Evolutionary conservation across 2,329 filamentous ascomycete species (phyloP), one percentile per base, ranked within the genome.

Genomic region (Eutypella sp.): DNA sequence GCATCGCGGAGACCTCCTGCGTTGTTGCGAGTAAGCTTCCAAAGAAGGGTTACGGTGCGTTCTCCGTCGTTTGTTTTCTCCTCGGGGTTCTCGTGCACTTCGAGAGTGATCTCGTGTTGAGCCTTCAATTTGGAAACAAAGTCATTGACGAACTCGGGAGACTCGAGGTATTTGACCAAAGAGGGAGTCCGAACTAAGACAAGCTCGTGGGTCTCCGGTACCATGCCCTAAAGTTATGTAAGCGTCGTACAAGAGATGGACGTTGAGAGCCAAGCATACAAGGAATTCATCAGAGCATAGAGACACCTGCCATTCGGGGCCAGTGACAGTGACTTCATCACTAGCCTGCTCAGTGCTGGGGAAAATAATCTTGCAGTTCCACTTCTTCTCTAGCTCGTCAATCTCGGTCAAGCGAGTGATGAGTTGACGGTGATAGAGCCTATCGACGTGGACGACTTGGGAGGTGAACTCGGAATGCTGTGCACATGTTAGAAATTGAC

Each of bases 301-400:
- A 51, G 93, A 92, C 29, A 99, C 92, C 75, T 97, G 93, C 79
- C 95, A 99, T 71, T 97, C 92, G 41, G 93, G 93, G 4, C 93
- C 93, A 50, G 90, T 96, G 47, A 99, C 90, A 16, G 87, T 95
- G 44, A 99, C 90, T 61, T 95, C 87, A 61, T 99, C 93, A 64
- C 92, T 97, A 19, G 93, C 93, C 68, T 95, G 87, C 67, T 99
- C 93, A 9, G 93, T 97, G 70, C 91, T 96, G 7, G 93, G 93
- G 64, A 99, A 99, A 57, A 90, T 88, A 62, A 99, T 95, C 74
- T 97, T 97, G 83, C 93, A 99, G 67, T 97, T 97, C 86, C 91
- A 97, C 71, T 96, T 96, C 76, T 95, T 95, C 73, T 99, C 93
- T 42, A 99, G 77, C 57, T 93, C 89, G 55, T 97, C 92, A 47